phyloP scores from a whole-genome alignment of 2,329 filamentous ascomycete genomes.

The Myriosclerotinia duriaeana region DNA sequence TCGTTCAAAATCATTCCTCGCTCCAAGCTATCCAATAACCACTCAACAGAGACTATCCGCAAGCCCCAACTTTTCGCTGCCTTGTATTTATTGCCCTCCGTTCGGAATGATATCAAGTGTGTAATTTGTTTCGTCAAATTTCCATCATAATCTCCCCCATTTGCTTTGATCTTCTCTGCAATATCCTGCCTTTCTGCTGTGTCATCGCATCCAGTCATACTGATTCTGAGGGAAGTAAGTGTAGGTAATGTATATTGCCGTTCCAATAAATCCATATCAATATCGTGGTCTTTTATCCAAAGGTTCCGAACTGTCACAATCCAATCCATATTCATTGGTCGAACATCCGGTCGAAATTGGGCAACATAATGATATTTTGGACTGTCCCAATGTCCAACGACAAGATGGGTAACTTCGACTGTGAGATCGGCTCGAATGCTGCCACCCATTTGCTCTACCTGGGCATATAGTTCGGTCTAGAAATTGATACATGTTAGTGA shows the following conservation, averaged over 20 bases:
- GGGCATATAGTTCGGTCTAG: slow-evolving; percentile 57
- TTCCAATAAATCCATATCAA: slow-evolving; percentile 72
- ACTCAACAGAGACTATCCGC: slow-evolving; percentile 75
- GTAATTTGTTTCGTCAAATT: slow-evolving; percentile 85
- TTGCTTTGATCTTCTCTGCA: slow-evolving; percentile 58
- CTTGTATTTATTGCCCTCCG: slow-evolving; percentile 85
- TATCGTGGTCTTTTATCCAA: slow-evolving; percentile 78
- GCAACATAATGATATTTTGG: slow-evolving; percentile 96
- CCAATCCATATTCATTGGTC: slow-evolving; percentile 79
- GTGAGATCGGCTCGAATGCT: slow-evolving; percentile 87
- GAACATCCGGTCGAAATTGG: slow-evolving; percentile 81
- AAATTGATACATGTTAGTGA: slow-evolving; percentile 14
- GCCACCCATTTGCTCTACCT: slow-evolving; percentile 80
- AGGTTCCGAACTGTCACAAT: slow-evolving; percentile 73
- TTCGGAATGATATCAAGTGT: slow-evolving; percentile 77
- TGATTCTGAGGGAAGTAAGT: slow-evolving; percentile 63
- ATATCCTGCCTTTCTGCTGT: slow-evolving; percentile 68
- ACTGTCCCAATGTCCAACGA: slow-evolving; percentile 86
- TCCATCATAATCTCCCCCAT: slow-evolving; percentile 82
- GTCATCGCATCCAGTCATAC: slow-evolving; percentile 69
- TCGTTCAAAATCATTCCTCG: slow-evolving; percentile 92
- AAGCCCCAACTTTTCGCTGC: slow-evolving; percentile 83
- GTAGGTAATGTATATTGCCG: slow-evolving; percentile 61
- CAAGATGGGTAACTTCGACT: slow-evolving; percentile 91
- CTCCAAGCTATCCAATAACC: slow-evolving; percentile 79